Conservation (phyloP, 805 yeast genomes). For the Cyberlindnera sargentensis region DNA sequence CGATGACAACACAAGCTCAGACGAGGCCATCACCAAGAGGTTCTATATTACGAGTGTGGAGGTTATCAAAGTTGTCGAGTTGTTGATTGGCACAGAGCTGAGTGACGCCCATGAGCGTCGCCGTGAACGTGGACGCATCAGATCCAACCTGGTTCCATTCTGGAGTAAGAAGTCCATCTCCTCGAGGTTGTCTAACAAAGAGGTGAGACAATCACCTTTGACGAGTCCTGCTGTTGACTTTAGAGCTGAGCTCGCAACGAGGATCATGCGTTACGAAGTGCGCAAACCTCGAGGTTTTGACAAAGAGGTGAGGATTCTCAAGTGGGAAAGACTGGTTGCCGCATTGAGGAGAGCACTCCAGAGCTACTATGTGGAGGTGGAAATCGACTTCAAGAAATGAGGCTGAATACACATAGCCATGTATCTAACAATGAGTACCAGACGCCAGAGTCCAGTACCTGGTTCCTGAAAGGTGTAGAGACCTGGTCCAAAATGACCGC, state of each 20-base stretch:
- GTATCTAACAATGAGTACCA: too few species aligned
- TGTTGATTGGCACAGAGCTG: constrained; percentile 44
- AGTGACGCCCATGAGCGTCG: constrained; percentile 45
- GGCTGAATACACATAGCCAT: too few species aligned
- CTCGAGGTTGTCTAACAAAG: constrained; percentile 25
- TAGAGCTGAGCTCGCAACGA: constrained; percentile 49
- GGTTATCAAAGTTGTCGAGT: constrained; percentile 57
- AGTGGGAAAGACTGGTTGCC: constrained; percentile 53
- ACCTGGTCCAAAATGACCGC: too few species aligned
- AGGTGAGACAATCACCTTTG: constrained; percentile 8
- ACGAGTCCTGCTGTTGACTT: constrained; percentile 25
- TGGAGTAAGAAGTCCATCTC: constrained; percentile 58
- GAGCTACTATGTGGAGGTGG: constrained; percentile 57
- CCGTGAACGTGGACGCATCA: constrained; percentile 57
- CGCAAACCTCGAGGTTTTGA: constrained; percentile 65
- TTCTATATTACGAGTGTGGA: constrained; percentile 59
- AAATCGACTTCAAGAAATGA: constrained; percentile 19
- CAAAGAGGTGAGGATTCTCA: constrained; percentile 55
- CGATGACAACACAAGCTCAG: too few species aligned
- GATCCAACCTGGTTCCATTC: constrained; percentile 60
- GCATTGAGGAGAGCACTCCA: constrained; percentile 59
- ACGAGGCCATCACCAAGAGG: constrained; percentile 5
- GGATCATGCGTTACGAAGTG: constrained; percentile 56
- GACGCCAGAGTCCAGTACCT: too few species aligned
- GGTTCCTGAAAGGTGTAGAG: too few species aligned